These are phyloP conservation scores for Rhododendron simsii DNA, from an alignment of 148 eudicot species.

Conservation along the genomic window DNA sequence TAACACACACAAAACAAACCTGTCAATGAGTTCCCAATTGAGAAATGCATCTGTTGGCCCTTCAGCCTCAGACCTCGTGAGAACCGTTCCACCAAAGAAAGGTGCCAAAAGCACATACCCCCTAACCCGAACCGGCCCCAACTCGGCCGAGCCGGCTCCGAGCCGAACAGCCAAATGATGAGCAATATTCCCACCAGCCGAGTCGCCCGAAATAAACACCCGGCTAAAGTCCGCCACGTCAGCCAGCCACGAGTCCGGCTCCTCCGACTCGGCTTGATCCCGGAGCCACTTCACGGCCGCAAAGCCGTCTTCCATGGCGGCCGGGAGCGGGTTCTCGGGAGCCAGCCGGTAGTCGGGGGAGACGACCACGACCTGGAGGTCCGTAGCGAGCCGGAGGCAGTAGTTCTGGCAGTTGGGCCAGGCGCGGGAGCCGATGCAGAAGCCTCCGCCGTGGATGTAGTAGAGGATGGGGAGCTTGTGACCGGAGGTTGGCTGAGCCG, in stretches of 20 bases:
- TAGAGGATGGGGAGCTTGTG: conserved; percentile 48
- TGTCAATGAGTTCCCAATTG: conserved; percentile 57
- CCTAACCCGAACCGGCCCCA: conserved; percentile 39
- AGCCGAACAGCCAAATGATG: conserved; percentile 52
- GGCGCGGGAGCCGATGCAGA: conserved; percentile 56
- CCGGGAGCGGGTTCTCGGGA: conserved; percentile 52
- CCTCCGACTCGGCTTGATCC: conserved; percentile 23
- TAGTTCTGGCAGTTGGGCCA: conserved; percentile 70
- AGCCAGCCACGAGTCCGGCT: conserved; percentile 43
- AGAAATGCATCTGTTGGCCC: conserved; percentile 57
- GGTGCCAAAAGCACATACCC: conserved; percentile 62
- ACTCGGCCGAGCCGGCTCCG: conserved; percentile 30
- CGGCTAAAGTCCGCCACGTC: conserved; percentile 53
- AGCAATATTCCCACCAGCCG: conserved; percentile 65
- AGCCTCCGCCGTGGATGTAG: conserved; percentile 68
- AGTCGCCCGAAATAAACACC: conserved; percentile 58
- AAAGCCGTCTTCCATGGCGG: conserved; percentile 50
- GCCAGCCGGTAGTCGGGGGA: conserved; percentile 58
- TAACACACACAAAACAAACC: conserved; percentile 22
- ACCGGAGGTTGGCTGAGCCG: conserved; percentile 19
- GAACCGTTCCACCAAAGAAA: conserved; percentile 53
- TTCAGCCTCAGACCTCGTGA: conserved; percentile 46
- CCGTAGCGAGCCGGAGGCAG: conserved; percentile 35
- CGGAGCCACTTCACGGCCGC: conserved; percentile 48
- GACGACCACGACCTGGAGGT: conserved; percentile 46